Base-by-base conservation (phyloP, 2,329 filamentous ascomycete species). In the Aspergillus sp. region DNA sequence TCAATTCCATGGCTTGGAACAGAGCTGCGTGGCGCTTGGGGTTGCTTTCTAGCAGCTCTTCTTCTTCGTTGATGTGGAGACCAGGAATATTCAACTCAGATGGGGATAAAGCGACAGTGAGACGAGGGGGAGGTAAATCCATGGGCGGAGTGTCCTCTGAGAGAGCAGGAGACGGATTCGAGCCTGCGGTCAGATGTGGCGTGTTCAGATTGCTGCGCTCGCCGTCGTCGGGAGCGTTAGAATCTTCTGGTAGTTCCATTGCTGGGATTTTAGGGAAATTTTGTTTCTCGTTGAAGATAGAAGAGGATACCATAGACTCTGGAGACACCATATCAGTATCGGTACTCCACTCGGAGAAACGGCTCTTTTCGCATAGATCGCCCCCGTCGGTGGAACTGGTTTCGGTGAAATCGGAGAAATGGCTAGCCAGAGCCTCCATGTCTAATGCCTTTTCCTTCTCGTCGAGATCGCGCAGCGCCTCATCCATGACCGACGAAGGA, bases 401-500 rank as follows among this genome's bases (percentile, higher is more conserved):
- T 24, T 70, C 65, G 4, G 66, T 75, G 61, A 75, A 71, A 50
- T 72, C 73, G 2, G 77, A 79, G 56, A 78, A 79, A 54, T 73
- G 74, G 55, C 76, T 79, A n/a, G 64, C 68, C 8, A 72, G 60
- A 24, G 68, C 60, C 42, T 75, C 68, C 18, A 64, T 62, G 38
- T 75, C 71, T 24, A 74, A 62, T 12, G 64, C 67, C 18, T 62
- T 65, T 56, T 73, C 70, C 24, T 63, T 63, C 17, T 67, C 68
- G 26, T 75, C 71, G 26, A 75, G 66, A 17, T 71, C 70, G 15
- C 67, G 68, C 15, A 76, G 63, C 8, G 72, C 74, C 56, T 76
- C 73, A 20, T 77, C 74, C 68, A 77, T 71, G 36, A 77, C 76
- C 1, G 76, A 79, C 0, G 77, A 79, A 26, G 77, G 77, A 5